Conservation (phyloP, 1,139 yeast species). For the Suhomyces choctaworum region DNA sequence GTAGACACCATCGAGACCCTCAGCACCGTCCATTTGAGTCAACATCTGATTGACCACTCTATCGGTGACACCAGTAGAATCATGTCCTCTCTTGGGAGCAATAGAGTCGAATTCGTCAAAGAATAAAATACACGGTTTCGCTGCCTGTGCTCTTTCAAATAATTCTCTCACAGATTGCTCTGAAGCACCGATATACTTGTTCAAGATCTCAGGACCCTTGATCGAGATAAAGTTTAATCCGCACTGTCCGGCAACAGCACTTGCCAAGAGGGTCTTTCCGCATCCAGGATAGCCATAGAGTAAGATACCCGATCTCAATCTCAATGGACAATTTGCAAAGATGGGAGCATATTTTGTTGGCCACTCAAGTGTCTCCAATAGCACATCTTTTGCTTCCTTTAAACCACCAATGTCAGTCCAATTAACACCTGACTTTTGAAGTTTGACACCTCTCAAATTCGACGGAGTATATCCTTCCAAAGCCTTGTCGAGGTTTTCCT, state of each 20-base stretch:
- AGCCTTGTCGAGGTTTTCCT: constrained; percentile 53
- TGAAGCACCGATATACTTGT: constrained; percentile 96
- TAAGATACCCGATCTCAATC: constrained; percentile 85
- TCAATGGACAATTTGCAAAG: constrained; percentile 80
- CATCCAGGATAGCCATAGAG: constrained; percentile 97
- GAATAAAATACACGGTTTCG: constrained; percentile 89
- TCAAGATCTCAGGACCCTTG: constrained; percentile 94
- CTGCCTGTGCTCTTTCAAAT: constrained; percentile 91
- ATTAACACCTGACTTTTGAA: constrained; percentile 70
- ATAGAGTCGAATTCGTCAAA: constrained; percentile 97
- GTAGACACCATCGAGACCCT: constrained; percentile 94
- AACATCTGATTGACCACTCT: constrained; percentile 95
- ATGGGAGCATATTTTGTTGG: constrained; percentile 96
- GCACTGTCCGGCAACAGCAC: constrained; percentile 93
- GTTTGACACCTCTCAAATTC: constrained; percentile 79
- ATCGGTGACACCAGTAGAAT: constrained; percentile 96
- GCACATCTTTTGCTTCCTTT: constrained; percentile 66
- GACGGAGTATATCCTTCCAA: constrained; percentile 74
- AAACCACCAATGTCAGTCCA: constrained; percentile 95
- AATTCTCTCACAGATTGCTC: constrained; percentile 93
- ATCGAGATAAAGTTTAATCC: constrained; percentile 91
- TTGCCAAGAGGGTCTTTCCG: constrained; percentile 90
- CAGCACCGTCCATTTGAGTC: constrained; percentile 99
- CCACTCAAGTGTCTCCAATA: constrained; percentile 93
- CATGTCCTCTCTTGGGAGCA: constrained; percentile 98